Evolutionary conservation across 2,329 filamentous ascomycete species (phyloP), one percentile per base, ranked within the genome.

Genomic region (Onygena corvina): DNA sequence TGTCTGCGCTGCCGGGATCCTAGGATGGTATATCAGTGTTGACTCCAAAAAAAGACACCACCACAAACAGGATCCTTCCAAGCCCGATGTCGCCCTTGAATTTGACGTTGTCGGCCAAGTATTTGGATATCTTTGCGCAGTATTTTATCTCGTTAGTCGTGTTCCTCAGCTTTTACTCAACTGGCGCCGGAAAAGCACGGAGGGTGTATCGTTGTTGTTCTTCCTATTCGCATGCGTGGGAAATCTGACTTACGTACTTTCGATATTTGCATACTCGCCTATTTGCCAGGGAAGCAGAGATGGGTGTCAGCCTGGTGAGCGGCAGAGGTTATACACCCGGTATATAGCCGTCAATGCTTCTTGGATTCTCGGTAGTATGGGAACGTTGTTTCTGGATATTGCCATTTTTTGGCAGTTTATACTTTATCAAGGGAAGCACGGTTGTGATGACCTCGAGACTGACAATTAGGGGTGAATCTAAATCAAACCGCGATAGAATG

Each of bases 161-260:
- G 68, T 96, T 4, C 92, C 92, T 0, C 92, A 98, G 69, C 74
- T 98, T 1, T 74, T 95, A 5, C 78, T 96, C 48, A 98, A 96
- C 67, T 94, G 86, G 71, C 80, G 86, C 16, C 83, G 92, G 54
- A 94, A 94, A 70, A 89, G 83, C 36, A 95, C 89, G 1, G 89
- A 96, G 50, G 92, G 92, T 2, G 83, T 98, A 16, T 90, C 85
- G 56, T 81, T 95, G 69, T 76, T 96, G 8, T 98, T 96, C 69
- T 96, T 96, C 71, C 73, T 96, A 18, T 96, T 98, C 64, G 92
- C 92, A 3, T 96, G 90, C 62, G 79, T 96, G 4, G 92, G 92
- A 1, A 98, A 98, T 64, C 66, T 94, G 56, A 95, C 89, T 0
- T 96, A 93, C 60, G 89, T 95, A 14, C 71, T 94, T 31, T 89